These are phyloP conservation scores for Piedraia hortae DNA, from an alignment of 2,329 filamentous ascomycete genomes.

Conservation along the genomic window DNA sequence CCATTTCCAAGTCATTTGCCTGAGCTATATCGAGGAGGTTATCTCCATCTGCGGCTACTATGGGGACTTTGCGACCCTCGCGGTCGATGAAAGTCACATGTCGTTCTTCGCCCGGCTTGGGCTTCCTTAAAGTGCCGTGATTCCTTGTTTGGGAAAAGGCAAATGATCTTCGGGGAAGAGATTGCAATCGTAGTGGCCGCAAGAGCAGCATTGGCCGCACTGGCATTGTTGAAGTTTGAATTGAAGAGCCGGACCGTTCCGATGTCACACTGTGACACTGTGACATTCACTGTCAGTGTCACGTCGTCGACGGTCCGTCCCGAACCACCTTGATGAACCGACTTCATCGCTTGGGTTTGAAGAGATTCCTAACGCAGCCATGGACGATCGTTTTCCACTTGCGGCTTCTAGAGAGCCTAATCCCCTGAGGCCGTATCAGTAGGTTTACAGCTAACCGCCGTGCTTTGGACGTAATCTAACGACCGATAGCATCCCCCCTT, in stretches of 20 bases:
- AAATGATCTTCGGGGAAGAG: constrained; percentile 21
- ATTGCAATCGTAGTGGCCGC: neutral
- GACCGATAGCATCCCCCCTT: neutral
- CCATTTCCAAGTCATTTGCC: constrained; percentile 89
- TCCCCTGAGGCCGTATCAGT: constrained; percentile 34
- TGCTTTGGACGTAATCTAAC: constrained; percentile 20
- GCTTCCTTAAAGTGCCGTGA: constrained; percentile 61
- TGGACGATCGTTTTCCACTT: too few relatives aligned
- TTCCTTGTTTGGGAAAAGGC: constrained; percentile 29
- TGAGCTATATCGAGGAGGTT: constrained; percentile 87
- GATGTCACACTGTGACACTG: too few relatives aligned
- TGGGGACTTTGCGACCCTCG: constrained; percentile 45
- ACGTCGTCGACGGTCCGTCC: too few relatives aligned
- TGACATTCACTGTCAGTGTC: too few relatives aligned
- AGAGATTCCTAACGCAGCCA: too few relatives aligned
- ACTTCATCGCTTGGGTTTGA: too few relatives aligned
- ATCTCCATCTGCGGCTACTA: constrained; percentile 62
- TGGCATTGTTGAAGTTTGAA: too few relatives aligned
- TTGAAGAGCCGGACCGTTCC: too few relatives aligned
- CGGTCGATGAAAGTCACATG: constrained; percentile 87
- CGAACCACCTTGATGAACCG: too few relatives aligned
- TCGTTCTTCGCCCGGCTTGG: constrained; percentile 75
- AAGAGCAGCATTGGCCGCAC: neutral
- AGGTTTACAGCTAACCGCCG: neutral
- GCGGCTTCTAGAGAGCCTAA: constrained; percentile 25